These are phyloP conservation scores for Botryosphaeria dothidea DNA, from an alignment of 2,329 filamentous ascomycete species.

Conservation along the genomic window DNA sequence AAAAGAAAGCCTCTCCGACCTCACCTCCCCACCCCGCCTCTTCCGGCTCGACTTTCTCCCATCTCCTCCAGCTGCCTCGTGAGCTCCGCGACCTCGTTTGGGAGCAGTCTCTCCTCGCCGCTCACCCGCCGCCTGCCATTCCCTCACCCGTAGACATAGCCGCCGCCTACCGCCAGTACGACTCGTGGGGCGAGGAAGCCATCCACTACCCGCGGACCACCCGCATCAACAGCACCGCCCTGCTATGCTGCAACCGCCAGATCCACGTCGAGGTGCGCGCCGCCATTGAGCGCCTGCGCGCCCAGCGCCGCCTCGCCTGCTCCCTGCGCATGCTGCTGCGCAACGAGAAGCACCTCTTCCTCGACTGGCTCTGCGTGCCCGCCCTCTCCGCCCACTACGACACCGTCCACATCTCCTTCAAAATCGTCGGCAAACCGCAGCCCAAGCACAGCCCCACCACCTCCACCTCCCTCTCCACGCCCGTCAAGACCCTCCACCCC, in stretches of 20 bases:
- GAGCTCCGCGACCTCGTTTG: conserved; percentile 14
- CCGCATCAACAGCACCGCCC: conserved; percentile 7
- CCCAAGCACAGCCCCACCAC: neutral
- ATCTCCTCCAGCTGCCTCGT: conserved; percentile 2
- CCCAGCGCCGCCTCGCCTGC: conserved; percentile 1
- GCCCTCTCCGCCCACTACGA: conserved; percentile 7
- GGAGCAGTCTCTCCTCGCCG: neutral
- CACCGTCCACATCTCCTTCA: conserved; percentile 1
- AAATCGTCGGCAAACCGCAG: neutral
- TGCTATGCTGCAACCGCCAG: conserved; percentile 9
- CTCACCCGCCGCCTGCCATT: neutral
- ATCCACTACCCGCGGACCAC: conserved; percentile 3
- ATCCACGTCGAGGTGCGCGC: neutral
- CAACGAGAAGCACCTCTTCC: conserved; percentile 9
- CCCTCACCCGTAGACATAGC: neutral
- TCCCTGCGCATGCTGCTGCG: conserved; percentile 4
- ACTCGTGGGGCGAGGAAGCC: conserved; percentile 7
- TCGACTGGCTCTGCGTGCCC: conserved; percentile 12
- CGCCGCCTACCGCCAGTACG: conserved; percentile 1
- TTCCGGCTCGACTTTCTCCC: neutral
- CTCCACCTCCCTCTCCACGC: neutral
- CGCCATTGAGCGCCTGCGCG: neutral
- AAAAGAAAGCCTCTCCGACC: neutral
- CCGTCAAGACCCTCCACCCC: neutral
- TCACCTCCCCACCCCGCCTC: neutral